phyloP scores from a whole-genome alignment of 768 basidiomycete species.

The Hortiboletus flavorubellus region DNA sequence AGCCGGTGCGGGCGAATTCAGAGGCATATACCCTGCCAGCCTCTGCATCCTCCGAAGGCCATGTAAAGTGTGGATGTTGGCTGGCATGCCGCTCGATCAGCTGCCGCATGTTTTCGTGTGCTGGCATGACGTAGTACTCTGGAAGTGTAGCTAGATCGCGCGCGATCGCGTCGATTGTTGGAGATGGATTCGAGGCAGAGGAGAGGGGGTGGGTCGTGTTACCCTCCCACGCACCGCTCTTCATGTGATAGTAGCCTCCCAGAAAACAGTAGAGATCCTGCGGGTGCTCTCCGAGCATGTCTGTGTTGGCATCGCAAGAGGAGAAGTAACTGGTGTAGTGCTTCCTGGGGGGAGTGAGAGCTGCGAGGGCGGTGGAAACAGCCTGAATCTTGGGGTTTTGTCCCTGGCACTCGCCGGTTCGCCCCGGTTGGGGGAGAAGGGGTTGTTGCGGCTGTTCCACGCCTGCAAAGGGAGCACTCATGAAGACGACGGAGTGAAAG shows the following conservation, averaged over 20 bases:
- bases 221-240: slow-evolving; percentile 51
- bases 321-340: slow-evolving; percentile 55
- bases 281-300: slow-evolving; percentile 33
- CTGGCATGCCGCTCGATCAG: slow-evolving; percentile 38
- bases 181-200: slow-evolving; percentile 21
- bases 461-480: slow-evolving; percentile 57
- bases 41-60: slow-evolving; percentile 51
- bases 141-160: slow-evolving; percentile 43
- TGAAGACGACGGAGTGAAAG: slow-evolving; percentile 53
- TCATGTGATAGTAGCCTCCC: slow-evolving; percentile 40
- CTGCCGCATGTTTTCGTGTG: slow-evolving; percentile 51
- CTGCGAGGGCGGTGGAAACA: slow-evolving; percentile 29
- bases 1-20: slow-evolving; percentile 51
- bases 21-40: slow-evolving; percentile 40
- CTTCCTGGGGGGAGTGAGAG: slow-evolving; percentile 50
- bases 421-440: background rate
- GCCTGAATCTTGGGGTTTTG: slow-evolving; percentile 5
- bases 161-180: slow-evolving; percentile 24
- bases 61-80: slow-evolving; percentile 27
- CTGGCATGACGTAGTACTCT: slow-evolving; percentile 60
- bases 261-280: slow-evolving; percentile 26
- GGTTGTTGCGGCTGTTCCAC: slow-evolving; percentile 32
- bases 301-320: slow-evolving; percentile 42
- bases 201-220: slow-evolving; percentile 42
- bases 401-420: background rate